phyloP scores from a whole-genome alignment of 2,329 filamentous ascomycete species.

The Zasmidium citrigriseum region DNA sequence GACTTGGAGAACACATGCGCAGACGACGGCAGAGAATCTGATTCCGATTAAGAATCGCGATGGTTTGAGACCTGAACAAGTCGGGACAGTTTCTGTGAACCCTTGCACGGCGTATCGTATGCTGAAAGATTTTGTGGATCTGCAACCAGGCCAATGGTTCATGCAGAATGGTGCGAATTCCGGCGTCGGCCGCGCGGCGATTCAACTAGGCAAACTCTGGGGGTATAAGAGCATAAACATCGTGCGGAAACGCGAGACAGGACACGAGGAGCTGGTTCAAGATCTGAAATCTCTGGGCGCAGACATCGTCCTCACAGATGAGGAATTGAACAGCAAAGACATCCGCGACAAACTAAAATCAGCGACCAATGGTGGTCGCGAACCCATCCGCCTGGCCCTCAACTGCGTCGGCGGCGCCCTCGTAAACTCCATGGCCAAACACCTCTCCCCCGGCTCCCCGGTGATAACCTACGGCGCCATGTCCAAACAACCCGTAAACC shows the following conservation, averaged over 20 bases:
- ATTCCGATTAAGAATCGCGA: conserved; percentile 70
- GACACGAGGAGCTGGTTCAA: conserved; percentile 64
- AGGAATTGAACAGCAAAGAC: conserved; percentile 60
- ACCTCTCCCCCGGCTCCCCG: conserved; percentile 65
- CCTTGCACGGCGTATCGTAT: conserved; percentile 94
- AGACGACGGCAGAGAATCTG: conserved; percentile 61
- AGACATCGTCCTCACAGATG: conserved; percentile 63
- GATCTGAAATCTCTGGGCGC: conserved; percentile 65
- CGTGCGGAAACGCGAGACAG: conserved; percentile 71
- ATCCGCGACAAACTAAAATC: conserved; percentile 64
- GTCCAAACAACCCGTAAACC: conserved; percentile 78
- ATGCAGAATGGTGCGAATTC: conserved; percentile 97
- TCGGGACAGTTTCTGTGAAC: conserved; percentile 87
- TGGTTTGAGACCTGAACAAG: conserved; percentile 73
- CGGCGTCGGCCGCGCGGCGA: conserved; percentile 86
- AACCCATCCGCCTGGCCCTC: conserved; percentile 73
- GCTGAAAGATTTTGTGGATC: conserved; percentile 73
- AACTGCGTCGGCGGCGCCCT: conserved; percentile 94
- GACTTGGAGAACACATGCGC: conserved; percentile 91
- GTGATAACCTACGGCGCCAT: conserved; percentile 96
- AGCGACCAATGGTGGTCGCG: conserved; percentile 70
- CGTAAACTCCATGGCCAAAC: conserved; percentile 75
- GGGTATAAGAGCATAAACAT: conserved; percentile 90
- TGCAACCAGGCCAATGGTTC: conserved; percentile 83
- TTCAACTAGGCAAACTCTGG: conserved; percentile 84